Conservation (phyloP, 768 basidiomycete species). For the Tephrocybe rancida region DNA sequence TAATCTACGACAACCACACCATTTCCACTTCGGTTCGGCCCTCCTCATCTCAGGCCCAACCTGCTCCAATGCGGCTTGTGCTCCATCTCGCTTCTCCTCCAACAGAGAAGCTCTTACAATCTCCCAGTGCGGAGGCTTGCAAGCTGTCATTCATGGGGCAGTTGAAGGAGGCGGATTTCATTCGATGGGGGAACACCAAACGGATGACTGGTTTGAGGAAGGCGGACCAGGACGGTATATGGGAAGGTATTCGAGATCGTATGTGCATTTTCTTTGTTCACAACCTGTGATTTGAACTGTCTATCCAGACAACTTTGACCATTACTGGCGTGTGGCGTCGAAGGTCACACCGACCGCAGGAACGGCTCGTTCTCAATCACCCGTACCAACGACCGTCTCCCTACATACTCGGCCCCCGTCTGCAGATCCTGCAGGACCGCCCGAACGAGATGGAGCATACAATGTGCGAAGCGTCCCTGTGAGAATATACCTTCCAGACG, state of each 20-base stretch:
- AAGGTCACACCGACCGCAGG: slow-evolving; percentile 87
- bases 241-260: slow-evolving; percentile 98
- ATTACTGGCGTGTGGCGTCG: slow-evolving; percentile 92
- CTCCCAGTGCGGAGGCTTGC: slow-evolving; percentile 82
- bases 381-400: slow-evolving; percentile 57
- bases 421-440: slow-evolving; percentile 52
- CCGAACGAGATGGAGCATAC: slow-evolving; percentile 83
- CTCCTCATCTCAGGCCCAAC: slow-evolving; percentile 39
- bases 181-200: slow-evolving; percentile 95
- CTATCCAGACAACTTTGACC: slow-evolving; percentile 87
- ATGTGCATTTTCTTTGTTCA: slow-evolving; percentile 33
- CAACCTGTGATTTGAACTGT: neutral
- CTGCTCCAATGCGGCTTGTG: slow-evolving; percentile 71
- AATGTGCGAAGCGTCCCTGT: slow-evolving; percentile 87
- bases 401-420: slow-evolving; percentile 67
- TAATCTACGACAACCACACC: slow-evolving; percentile 87
- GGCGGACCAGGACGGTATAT: slow-evolving; percentile 92
- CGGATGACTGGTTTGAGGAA: slow-evolving; percentile 90
- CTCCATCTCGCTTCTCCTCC: slow-evolving; percentile 90
- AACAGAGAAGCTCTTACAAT: slow-evolving; percentile 79
- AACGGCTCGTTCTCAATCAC: slow-evolving; percentile 59
- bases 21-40: slow-evolving; percentile 62
- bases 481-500: slow-evolving; percentile 87
- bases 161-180: slow-evolving; percentile 95
- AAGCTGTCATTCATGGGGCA: slow-evolving; percentile 96